Conservation (phyloP, 2,329 filamentous ascomycete genomes). For the Thermoascus crustaceus region DNA sequence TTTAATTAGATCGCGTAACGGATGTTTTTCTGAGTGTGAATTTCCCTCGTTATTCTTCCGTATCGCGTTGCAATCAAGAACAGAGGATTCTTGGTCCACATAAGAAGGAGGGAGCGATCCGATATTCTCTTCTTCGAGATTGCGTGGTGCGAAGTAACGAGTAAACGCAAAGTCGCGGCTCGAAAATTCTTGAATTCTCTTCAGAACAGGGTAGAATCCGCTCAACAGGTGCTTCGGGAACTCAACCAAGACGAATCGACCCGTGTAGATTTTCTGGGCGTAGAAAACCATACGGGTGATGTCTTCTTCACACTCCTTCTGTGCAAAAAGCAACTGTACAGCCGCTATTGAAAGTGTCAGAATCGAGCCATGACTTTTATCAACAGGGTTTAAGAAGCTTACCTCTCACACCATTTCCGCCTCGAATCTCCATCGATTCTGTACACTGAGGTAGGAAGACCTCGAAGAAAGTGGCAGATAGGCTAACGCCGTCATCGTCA, state of each 20-base stretch:
- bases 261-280: slow-evolving; percentile 6
- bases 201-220: slow-evolving; percentile 13
- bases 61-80: neutral
- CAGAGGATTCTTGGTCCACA: slow-evolving; percentile 1
- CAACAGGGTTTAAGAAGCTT: neutral
- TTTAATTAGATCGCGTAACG: neutral
- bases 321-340: slow-evolving; percentile 12
- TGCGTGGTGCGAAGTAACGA: slow-evolving; percentile 13
- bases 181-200: slow-evolving; percentile 10
- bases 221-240: slow-evolving; percentile 12
- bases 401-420: slow-evolving; percentile 17
- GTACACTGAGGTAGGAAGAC: slow-evolving; percentile 13
- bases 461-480: slow-evolving; percentile 21
- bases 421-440: slow-evolving; percentile 13
- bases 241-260: slow-evolving; percentile 14
- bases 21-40: neutral
- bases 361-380: neutral
- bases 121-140: slow-evolving; percentile 1
- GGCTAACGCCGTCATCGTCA: slow-evolving; percentile 11
- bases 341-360: slow-evolving; percentile 8
- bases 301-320: slow-evolving; percentile 13
- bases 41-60: neutral
- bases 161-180: slow-evolving; percentile 12
- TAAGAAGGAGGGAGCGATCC: slow-evolving; percentile 7
- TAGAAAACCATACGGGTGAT: slow-evolving; percentile 12